These are phyloP conservation scores for Grigorovia yakushimaensis DNA, from an alignment of 805 yeast genomes.

Conservation along the genomic window DNA sequence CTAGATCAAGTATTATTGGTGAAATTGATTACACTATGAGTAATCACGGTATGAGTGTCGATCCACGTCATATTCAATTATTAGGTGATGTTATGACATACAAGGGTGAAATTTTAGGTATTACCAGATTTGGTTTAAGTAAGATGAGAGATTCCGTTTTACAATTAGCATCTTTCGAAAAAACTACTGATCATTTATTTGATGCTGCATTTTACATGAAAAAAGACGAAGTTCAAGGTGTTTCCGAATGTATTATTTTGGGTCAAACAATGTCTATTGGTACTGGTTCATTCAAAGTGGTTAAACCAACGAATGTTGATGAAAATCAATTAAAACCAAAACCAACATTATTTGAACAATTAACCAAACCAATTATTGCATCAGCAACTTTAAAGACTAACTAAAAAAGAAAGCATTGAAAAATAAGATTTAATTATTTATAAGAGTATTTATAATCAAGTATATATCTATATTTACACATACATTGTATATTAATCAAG, in stretches of 20 bases:
- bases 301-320: slow-evolving; percentile 43
- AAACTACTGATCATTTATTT: slow-evolving; percentile 95
- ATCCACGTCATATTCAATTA: slow-evolving; percentile 97
- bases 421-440: background rate
- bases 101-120: slow-evolving; percentile 96
- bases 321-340: slow-evolving; percentile 36
- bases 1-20: slow-evolving; percentile 80
- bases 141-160: slow-evolving; percentile 97
- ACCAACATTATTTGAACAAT: slow-evolving; percentile 36
- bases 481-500: slow-evolving; percentile 1
- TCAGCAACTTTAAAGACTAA: slow-evolving; percentile 4
- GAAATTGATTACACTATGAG: slow-evolving; percentile 98
- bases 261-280: slow-evolving; percentile 98
- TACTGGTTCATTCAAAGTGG: slow-evolving; percentile 90
- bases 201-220: slow-evolving; percentile 98
- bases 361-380: slow-evolving; percentile 22
- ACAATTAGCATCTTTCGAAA: slow-evolving; percentile 94
- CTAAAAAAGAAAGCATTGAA: background rate
- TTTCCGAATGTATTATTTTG: slow-evolving; percentile 90
- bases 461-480: background rate
- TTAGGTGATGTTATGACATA: slow-evolving; percentile 98
- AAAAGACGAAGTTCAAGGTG: slow-evolving; percentile 92
- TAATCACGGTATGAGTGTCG: slow-evolving; percentile 99
- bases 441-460: background rate
- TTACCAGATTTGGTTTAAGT: slow-evolving; percentile 94